phyloP scores from a whole-genome alignment of 345 rosid species.

The Melastoma malabathricum region DNA sequence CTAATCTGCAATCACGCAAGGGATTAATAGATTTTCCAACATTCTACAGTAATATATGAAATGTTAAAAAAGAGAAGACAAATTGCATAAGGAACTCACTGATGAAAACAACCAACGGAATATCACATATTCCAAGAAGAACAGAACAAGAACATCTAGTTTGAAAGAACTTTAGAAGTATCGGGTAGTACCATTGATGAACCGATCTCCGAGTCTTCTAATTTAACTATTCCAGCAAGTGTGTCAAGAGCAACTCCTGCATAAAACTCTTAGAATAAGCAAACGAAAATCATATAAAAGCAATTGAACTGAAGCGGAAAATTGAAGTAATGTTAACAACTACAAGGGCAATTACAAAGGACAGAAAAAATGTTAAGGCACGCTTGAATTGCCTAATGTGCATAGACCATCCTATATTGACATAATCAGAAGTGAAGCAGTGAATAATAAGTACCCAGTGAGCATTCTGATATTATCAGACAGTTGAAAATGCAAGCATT shows the following conservation, averaged over 20 bases:
- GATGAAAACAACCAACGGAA: not conserved
- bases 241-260: conserved; percentile 86
- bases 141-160: not conserved
- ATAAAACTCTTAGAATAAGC: conserved; percentile 6
- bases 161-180: not conserved
- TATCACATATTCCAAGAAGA: not conserved
- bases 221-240: conserved; percentile 69
- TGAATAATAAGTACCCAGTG: no score
- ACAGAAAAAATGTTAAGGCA: no score
- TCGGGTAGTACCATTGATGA: conserved; percentile 48
- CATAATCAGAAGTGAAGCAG: no score
- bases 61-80: conserved; percentile 1
- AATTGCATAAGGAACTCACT: not conserved
- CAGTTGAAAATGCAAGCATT: not conserved
- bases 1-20: conserved; percentile 34
- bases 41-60: not conserved
- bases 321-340: no score
- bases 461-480: no score
- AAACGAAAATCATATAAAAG: no score
- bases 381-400: no score
- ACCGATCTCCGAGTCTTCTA: conserved; percentile 66
- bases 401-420: no score
- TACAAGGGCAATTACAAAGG: no score
- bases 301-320: no score
- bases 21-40: conserved; percentile 1